Evolutionary conservation across 106 monocot species (phyloP).

Genomic region (Dendrobium nobile): DNA sequence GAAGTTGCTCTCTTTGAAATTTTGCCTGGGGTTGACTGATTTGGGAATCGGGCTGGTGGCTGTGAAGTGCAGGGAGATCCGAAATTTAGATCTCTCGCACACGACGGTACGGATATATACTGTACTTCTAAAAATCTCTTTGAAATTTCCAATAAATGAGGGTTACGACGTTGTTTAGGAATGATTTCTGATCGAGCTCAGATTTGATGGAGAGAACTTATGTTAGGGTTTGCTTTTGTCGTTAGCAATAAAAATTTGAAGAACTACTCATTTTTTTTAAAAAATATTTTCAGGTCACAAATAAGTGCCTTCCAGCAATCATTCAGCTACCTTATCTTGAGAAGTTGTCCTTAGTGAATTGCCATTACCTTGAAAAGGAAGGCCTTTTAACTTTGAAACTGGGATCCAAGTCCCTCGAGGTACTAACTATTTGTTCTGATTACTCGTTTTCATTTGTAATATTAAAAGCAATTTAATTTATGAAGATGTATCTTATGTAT

Average conservation of each 20-base stretch:
- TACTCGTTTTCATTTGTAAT: not conserved
- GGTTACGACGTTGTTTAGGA: not conserved
- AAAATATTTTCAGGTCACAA: constrained; percentile 39
- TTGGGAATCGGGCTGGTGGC: constrained; percentile 55
- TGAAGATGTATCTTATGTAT: too few relatives aligned
- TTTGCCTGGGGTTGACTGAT: constrained; percentile 65
- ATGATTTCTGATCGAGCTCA: not conserved
- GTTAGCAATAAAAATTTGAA: not conserved
- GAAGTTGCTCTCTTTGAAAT: constrained; percentile 43
- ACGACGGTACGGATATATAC: constrained; percentile 32
- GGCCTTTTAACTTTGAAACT: constrained; percentile 31
- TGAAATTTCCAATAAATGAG: not conserved
- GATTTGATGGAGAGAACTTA: not conserved
- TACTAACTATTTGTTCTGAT: constrained; percentile 6
- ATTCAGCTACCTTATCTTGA: constrained; percentile 44
- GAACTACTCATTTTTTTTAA: constrained; percentile 1
- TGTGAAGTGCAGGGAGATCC: constrained; percentile 52
- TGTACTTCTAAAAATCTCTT: not conserved
- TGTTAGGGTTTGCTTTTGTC: not conserved
- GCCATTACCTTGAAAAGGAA: constrained; percentile 40
- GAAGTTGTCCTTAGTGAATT: constrained; percentile 49
- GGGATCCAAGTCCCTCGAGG: constrained; percentile 62
- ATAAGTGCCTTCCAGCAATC: constrained; percentile 56
- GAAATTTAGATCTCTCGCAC: constrained; percentile 60
- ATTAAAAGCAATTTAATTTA: not conserved